Base-by-base conservation (phyloP, 1,139 yeast genomes). In the Wickerhamomyces sp. region DNA sequence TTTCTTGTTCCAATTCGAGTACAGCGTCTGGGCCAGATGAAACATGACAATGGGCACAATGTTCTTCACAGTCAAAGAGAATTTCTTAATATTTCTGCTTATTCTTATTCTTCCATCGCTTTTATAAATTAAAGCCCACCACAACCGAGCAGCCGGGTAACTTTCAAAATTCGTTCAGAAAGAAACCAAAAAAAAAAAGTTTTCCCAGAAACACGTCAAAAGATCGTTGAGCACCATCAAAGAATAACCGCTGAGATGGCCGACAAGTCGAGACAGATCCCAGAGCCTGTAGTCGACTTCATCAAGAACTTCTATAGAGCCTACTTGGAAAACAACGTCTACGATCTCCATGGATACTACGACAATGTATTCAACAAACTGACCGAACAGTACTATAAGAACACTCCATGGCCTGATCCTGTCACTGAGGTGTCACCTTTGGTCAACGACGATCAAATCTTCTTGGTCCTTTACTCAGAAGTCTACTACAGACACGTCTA, bases 21-120 rank as follows among this genome's bases (percentile, higher is more conserved):
- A 79, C 3, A 81, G 51, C 4, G 85, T 77, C 47, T 70, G 72
- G 3, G 69, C 78, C 28, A 81, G 60, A 53, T 81, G 89, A 55
- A 78, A 81, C 88, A 81, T 80, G 23, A n/a, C 26, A 5, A 24
- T 7, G n/a, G n/a, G n/a, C n/a, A n/a, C n/a, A n/a, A n/a, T n/a
- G n/a, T n/a, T n/a, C n/a, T n/a, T n/a, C n/a, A n/a, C n/a, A n/a
- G n/a, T n/a, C n/a, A n/a, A n/a, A n/a, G n/a, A n/a, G n/a, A n/a
- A n/a, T n/a, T n/a, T n/a, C n/a, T n/a, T n/a, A n/a, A n/a, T n/a
- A n/a, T n/a, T n/a, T n/a, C n/a, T n/a, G n/a, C n/a, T n/a, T n/a
- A n/a, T n/a, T n/a, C n/a, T n/a, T n/a, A n/a, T n/a, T n/a, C n/a
- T n/a, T n/a, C n/a, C n/a, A n/a, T n/a, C n/a, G n/a, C n/a, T n/a